Evolutionary conservation across 495 filamentous ascomycete species (phyloP).

Genomic region (Annulohypoxylon stygium): DNA sequence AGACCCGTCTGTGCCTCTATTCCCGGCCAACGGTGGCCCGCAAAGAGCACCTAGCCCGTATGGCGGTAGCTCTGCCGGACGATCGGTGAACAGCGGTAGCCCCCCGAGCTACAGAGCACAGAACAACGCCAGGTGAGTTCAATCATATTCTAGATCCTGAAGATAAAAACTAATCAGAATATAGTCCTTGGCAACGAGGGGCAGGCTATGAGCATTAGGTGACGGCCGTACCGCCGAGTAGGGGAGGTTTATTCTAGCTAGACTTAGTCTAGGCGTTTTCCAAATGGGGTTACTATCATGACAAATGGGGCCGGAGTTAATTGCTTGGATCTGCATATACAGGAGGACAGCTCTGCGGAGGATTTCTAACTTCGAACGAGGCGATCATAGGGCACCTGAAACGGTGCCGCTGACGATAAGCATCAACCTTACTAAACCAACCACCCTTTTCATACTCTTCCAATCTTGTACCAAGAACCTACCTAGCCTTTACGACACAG

Average conservation of each 20-base stretch:
- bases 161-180: slow-evolving; percentile 39
- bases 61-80: slow-evolving; percentile 31
- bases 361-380: slow-evolving; percentile 35
- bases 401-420: slow-evolving; percentile 21
- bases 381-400: slow-evolving; percentile 20
- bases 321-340: slow-evolving; percentile 46
- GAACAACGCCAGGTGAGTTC: slow-evolving; percentile 64
- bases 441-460: slow-evolving; percentile 31
- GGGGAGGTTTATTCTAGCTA: slow-evolving; percentile 46
- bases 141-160: neutral
- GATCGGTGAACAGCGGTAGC: slow-evolving; percentile 55
- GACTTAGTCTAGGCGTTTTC: slow-evolving; percentile 42
- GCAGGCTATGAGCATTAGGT: slow-evolving; percentile 65
- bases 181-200: slow-evolving; percentile 67
- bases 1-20: slow-evolving; percentile 50
- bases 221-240: slow-evolving; percentile 28
- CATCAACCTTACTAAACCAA: slow-evolving; percentile 15
- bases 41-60: slow-evolving; percentile 51
- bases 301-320: slow-evolving; percentile 48
- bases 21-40: slow-evolving; percentile 37
- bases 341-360: slow-evolving; percentile 37
- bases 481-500: slow-evolving; percentile 24
- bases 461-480: slow-evolving; percentile 39
- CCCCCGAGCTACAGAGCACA: slow-evolving; percentile 56
- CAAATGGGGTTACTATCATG: slow-evolving; percentile 45